A percentile compares a stretch with the other conserved stretches of the same genome.
These are phyloP conservation scores for Salix dunnii DNA, from an alignment of 345 rosid genomes.

Conservation along the genomic window DNA sequence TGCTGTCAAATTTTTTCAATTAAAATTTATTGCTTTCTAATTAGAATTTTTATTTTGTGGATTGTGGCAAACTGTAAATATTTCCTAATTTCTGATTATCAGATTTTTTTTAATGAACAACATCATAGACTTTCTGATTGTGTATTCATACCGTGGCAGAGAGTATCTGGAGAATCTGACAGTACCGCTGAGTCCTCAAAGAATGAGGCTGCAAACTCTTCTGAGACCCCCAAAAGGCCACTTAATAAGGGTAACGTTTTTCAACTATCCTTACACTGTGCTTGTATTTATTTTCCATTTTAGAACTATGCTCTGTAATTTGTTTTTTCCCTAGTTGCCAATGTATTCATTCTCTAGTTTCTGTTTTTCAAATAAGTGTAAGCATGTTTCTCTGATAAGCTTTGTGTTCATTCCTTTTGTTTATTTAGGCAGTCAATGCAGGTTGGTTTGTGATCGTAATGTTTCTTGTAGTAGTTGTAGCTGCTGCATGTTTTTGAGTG, in stretches of 20 bases:
- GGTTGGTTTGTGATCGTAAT: not conserved
- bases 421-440: not conserved
- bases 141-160: slow-evolving; percentile 39
- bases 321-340: not conserved
- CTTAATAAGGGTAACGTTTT: slow-evolving; percentile 64
- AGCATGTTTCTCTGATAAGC: not conserved
- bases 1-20: not conserved
- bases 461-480: not conserved
- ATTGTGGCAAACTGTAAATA: not conserved
- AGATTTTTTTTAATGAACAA: not conserved
- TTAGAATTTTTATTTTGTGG: not conserved
- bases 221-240: slow-evolving; percentile 50
- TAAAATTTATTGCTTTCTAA: not conserved
- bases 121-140: slow-evolving; percentile 10
- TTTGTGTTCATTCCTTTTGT: not conserved
- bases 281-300: not conserved
- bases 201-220: slow-evolving; percentile 48
- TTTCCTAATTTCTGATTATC: not conserved
- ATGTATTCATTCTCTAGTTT: not conserved
- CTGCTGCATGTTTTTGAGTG: not conserved
- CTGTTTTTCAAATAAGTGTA: not conserved
- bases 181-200: slow-evolving; percentile 44
- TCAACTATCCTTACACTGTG: not conserved
- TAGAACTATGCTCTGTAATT: not conserved
- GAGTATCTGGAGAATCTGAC: slow-evolving; percentile 62